Percentiles rank a stretch among this genome's conserved stretches.
Evolutionary conservation across 352 stramenopile species (phyloP).

Genomic region (Phytopythium aichiense): DNA sequence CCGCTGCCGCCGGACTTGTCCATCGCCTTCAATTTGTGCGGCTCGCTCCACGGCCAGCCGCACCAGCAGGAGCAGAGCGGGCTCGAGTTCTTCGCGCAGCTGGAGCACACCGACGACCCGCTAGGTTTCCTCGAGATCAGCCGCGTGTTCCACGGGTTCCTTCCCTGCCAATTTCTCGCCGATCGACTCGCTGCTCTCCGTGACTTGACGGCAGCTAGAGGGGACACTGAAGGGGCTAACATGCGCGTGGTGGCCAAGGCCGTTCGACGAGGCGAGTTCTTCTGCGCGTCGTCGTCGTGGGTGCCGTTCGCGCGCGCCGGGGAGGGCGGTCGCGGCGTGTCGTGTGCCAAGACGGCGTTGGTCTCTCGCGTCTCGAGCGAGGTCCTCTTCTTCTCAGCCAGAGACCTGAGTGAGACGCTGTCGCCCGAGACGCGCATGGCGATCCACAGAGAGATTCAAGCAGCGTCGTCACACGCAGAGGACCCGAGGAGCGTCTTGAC

Average conservation of each 20-base stretch:
- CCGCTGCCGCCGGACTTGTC: conserved; percentile 37
- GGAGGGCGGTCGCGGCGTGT: conserved; percentile 13
- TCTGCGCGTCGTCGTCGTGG: conserved; percentile 53
- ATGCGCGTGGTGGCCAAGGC: conserved; percentile 13
- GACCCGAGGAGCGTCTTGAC: not conserved
- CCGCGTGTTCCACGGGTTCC: conserved; percentile 46
- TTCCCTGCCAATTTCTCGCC: conserved; percentile 33
- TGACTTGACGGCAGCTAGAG: not conserved
- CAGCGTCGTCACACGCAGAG: conserved; percentile 7
- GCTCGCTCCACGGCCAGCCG: conserved; percentile 24
- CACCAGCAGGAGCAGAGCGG: conserved; percentile 20
- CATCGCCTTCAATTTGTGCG: conserved; percentile 45
- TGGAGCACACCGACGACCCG: conserved; percentile 43
- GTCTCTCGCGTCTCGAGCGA: conserved; percentile 35
- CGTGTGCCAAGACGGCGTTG: conserved; percentile 44
- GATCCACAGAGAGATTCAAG: conserved; percentile 38
- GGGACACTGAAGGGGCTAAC: not conserved
- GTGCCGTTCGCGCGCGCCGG: conserved; percentile 32
- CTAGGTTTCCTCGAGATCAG: conserved; percentile 44
- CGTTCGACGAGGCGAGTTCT: conserved; percentile 38
- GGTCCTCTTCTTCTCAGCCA: conserved; percentile 45
- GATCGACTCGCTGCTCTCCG: conserved; percentile 9
- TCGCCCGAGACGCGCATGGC: conserved; percentile 27
- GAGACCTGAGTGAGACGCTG: conserved; percentile 29
- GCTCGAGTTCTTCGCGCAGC: conserved; percentile 49